phyloP scores from a whole-genome alignment of 345 rosid species.

The Eucalyptus pauciflora region DNA sequence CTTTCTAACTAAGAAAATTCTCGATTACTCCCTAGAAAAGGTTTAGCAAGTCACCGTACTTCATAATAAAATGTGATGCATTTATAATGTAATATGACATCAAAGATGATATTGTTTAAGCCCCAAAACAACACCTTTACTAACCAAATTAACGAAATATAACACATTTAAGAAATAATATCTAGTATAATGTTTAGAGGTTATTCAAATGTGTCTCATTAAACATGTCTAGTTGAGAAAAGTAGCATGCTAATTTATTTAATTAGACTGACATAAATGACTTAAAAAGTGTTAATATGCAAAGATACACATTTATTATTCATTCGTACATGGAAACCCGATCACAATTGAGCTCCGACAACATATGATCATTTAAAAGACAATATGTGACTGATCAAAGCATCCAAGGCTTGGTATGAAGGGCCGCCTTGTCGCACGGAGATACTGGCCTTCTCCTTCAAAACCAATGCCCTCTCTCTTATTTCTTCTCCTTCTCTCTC shows the following conservation, averaged over 20 bases:
- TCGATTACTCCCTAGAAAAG: neutral
- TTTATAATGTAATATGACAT: neutral
- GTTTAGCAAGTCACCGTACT: neutral
- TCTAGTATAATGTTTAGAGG: fast-evolving
- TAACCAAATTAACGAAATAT: neutral
- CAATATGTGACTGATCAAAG: slow-evolving; percentile 6
- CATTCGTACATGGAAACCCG: neutral
- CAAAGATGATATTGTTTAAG: neutral
- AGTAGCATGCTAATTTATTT: neutral
- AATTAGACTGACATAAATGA: neutral
- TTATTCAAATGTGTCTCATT: neutral
- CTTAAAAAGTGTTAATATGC: neutral
- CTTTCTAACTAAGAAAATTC: neutral
- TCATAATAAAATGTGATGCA: neutral
- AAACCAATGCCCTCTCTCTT: slow-evolving; percentile 8
- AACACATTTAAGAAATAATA: neutral
- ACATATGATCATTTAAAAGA: neutral
- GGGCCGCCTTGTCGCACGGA: slow-evolving; percentile 25
- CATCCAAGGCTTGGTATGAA: slow-evolving; percentile 20
- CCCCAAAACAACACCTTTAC: neutral
- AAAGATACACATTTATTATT: neutral
- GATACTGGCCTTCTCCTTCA: slow-evolving; percentile 20
- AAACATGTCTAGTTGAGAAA: neutral
- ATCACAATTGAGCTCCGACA: neutral
- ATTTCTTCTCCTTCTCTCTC: slow-evolving; percentile 24